Evolutionary conservation across 257 asterid genomes (phyloP).

Genomic region (Galeopsis tetrahit): DNA sequence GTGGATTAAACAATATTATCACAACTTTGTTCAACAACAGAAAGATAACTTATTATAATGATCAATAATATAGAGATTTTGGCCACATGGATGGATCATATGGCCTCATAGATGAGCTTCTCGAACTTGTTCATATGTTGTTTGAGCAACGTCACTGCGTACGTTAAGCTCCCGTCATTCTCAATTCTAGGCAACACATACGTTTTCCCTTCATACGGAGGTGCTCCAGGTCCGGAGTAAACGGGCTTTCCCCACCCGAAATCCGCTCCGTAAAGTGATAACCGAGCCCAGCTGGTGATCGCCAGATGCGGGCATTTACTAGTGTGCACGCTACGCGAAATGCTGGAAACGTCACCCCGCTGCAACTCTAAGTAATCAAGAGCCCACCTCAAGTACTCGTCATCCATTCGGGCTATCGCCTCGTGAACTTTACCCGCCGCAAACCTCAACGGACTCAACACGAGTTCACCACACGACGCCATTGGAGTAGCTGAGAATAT

Average conservation of each 20-base stretch:
- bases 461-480: conserved; percentile 53
- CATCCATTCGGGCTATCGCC: conserved; percentile 54
- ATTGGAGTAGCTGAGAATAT: conserved; percentile 49
- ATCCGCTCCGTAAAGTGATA: conserved; percentile 67
- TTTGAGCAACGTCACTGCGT: conserved; percentile 50
- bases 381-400: conserved; percentile 57
- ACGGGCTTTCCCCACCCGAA: conserved; percentile 40
- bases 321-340: conserved; percentile 43
- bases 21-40: too few relatives aligned
- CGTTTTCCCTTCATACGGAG: conserved; percentile 58
- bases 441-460: conserved; percentile 43
- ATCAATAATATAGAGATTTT: too few relatives aligned
- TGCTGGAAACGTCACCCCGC: conserved; percentile 47
- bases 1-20: too few relatives aligned
- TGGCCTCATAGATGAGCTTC: too few relatives aligned
- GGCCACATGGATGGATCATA: too few relatives aligned
- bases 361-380: conserved; percentile 63
- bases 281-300: conserved; percentile 63
- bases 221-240: background rate
- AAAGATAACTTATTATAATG: too few relatives aligned
- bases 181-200: conserved; percentile 45
- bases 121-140: too few relatives aligned
- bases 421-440: conserved; percentile 53
- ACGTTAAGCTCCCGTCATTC: conserved; percentile 54
- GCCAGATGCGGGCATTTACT: conserved; percentile 61